phyloP scores from a whole-genome alignment of 2,329 filamentous ascomycete genomes.

The Pseudogymnoascus pannorum region DNA sequence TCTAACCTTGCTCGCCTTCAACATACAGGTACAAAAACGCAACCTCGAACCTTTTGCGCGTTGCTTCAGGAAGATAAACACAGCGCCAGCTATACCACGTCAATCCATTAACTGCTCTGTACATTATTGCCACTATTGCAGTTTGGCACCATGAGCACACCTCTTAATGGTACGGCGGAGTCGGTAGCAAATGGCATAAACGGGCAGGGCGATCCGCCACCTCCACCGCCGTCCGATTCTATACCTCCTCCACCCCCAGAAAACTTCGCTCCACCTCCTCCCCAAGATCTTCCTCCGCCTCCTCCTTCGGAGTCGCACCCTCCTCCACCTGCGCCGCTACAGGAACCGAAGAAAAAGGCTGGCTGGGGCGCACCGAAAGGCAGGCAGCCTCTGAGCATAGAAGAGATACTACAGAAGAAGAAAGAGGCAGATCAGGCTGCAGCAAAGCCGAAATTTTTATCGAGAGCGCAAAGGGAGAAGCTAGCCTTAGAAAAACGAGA shows the following conservation, averaged over 20 bases:
- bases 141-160: neutral
- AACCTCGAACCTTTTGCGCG: neutral
- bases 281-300: conserved; percentile 31
- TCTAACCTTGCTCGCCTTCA: neutral
- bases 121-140: conserved; percentile 3
- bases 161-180: neutral
- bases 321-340: conserved; percentile 36
- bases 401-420: conserved; percentile 79
- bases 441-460: conserved; percentile 81
- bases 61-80: neutral
- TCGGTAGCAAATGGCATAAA: conserved; percentile 20
- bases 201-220: conserved; percentile 19
- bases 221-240: conserved; percentile 25
- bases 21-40: neutral
- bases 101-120: conserved; percentile 7
- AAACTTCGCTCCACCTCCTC: conserved; percentile 34
- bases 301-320: conserved; percentile 31
- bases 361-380: conserved; percentile 40
- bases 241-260: conserved; percentile 32
- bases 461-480: conserved; percentile 73
- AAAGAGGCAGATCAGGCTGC: conserved; percentile 77
- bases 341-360: conserved; percentile 42
- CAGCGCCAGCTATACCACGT: conserved; percentile 9
- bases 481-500: conserved; percentile 70
- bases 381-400: conserved; percentile 62